phyloP scores from a whole-genome alignment of 306 rosid species.

The Trifolium repens region DNA sequence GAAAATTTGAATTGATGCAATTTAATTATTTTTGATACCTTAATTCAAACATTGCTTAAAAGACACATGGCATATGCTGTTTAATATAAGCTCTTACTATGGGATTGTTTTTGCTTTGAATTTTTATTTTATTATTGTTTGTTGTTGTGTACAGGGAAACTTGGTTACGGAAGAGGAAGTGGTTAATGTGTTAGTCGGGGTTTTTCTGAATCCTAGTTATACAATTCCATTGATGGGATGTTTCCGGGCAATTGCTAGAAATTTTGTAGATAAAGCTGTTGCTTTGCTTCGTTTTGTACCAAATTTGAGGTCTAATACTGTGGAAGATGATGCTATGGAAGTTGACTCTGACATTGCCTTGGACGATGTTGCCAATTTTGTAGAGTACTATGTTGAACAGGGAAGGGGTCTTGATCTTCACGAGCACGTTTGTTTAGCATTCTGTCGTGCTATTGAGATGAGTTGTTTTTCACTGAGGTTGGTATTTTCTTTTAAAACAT shows the following conservation, averaged over 20 bases:
- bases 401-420: conserved; percentile 89
- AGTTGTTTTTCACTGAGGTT: conserved; percentile 71
- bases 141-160: conserved; percentile 50
- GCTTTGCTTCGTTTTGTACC: conserved; percentile 63
- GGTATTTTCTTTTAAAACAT: conserved; percentile 16
- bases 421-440: conserved; percentile 81
- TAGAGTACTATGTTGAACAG: conserved; percentile 51
- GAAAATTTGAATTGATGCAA: background rate
- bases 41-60: background rate
- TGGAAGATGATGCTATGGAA: conserved; percentile 30
- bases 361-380: conserved; percentile 53
- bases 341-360: conserved; percentile 42
- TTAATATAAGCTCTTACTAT: background rate
- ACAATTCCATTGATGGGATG: conserved; percentile 76
- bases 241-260: conserved; percentile 62
- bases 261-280: conserved; percentile 63
- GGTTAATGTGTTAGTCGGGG: conserved; percentile 56
- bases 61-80: background rate
- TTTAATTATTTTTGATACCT: background rate
- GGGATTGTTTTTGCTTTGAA: background rate
- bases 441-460: conserved; percentile 80
- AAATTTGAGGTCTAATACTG: conserved; percentile 61
- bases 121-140: background rate
- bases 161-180: conserved; percentile 67
- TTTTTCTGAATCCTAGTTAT: conserved; percentile 71